Evolutionary conservation across 1,139 yeast species (phyloP), one percentile per base, ranked within the genome.

Genomic region (Geotrichum restrictum): DNA sequence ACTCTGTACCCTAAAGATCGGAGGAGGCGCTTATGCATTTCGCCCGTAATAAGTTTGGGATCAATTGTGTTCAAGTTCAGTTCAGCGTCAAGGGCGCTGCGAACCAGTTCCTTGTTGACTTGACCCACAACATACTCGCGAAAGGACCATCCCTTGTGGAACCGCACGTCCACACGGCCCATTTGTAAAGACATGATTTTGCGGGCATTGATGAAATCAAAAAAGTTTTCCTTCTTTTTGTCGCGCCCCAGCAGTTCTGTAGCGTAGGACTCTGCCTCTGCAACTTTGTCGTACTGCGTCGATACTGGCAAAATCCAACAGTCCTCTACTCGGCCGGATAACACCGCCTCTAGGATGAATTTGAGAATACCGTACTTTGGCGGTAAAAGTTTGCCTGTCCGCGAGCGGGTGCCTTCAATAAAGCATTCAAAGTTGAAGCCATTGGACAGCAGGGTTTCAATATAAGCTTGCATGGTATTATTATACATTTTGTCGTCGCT

Each of bases 361-460:
- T 81, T 82, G 59, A 82, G 72, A 55, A 82, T 78, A 14, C 87
- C 87, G 61, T 79, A 81, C 62, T 82, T 82, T 8, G 87, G 87
- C 27, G 83, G 74, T 38, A 82, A 71, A 49, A 81, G 69, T 62
- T 82, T 82, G 14, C 87, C 87, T 53, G 82, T 83, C 58, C 87
- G 74, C 2, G 86, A 81, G 53, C 87, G 74, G 1, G 85, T 80
- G 18, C 87, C 87, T 63, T 82, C 87, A 53, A 82, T 79, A 59
- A 82, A 82, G 52, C 83, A 82, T 63, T 82, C 86, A 57, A 82
- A 71, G 56, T 77, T 78, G 57, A 76, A 70, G 49, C 83, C 82
- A 57, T 79, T 74, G 31, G 72, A 57, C 38, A 82, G 71, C 14
- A 80, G 60, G 46, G 78, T 79, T 61, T 80, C 83, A 51, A 82